Percentiles rank a stretch among this genome's conserved stretches.
phyloP scores from a whole-genome alignment of 2,329 filamentous ascomycete genomes.

The Colletotrichum tofieldiae region DNA sequence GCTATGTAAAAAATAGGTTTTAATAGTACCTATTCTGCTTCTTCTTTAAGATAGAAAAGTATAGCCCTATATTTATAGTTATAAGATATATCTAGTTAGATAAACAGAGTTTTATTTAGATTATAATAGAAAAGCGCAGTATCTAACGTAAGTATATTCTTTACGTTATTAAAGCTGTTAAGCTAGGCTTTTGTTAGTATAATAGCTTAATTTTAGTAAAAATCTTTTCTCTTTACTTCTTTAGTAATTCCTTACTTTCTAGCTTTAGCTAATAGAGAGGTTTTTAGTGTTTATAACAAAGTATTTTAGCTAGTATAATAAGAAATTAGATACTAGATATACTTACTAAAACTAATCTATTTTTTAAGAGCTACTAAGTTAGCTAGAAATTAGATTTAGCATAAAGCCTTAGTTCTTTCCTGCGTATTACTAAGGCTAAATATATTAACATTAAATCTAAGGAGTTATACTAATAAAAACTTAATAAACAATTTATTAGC shows the following conservation, averaged over 20 bases:
- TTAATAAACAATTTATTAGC: too few species aligned
- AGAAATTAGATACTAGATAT: not conserved
- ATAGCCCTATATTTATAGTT: not conserved
- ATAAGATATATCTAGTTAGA: not conserved
- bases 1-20: not conserved
- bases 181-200: not conserved
- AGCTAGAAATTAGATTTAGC: not conserved
- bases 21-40: not conserved
- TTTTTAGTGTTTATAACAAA: not conserved
- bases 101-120: not conserved
- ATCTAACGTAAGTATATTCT: not conserved
- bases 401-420: not conserved
- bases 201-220: not conserved
- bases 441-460: not conserved
- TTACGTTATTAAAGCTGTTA: not conserved
- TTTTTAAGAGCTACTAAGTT: not conserved
- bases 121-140: not conserved
- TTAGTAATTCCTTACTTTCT: not conserved
- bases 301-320: not conserved
- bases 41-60: not conserved
- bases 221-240: not conserved
- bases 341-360: not conserved
- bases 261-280: not conserved
- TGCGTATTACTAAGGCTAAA: not conserved
- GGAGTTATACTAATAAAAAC: not conserved